Evolutionary conservation across 805 yeast genomes (phyloP).

Genomic region (Pichia insulana): DNA sequence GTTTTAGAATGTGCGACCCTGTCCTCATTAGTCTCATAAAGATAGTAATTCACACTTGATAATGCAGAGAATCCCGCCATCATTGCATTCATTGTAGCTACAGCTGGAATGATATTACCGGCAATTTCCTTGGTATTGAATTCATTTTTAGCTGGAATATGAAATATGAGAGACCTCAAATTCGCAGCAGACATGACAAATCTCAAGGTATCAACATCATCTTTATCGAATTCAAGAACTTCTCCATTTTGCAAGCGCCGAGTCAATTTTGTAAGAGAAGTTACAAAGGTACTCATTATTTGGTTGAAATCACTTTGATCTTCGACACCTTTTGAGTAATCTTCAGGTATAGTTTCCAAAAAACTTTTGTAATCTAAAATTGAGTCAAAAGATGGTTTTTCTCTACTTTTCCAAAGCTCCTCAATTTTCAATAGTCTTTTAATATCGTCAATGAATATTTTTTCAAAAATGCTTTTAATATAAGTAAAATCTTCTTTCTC

Average conservation of each 20-base stretch:
- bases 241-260: conserved; percentile 34
- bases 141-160: conserved; percentile 61
- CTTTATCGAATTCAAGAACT: conserved; percentile 75
- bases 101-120: conserved; percentile 96
- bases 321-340: conserved; percentile 3
- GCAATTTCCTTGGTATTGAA: conserved; percentile 92
- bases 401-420: conserved; percentile 68
- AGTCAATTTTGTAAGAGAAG: conserved; percentile 42
- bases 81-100: conserved; percentile 95
- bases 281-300: conserved; percentile 49
- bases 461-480: conserved; percentile 40
- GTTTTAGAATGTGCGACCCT: conserved; percentile 32
- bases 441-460: conserved; percentile 68
- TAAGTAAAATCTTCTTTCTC: conserved; percentile 21
- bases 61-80: conserved; percentile 84
- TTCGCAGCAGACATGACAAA: conserved; percentile 86
- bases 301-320: conserved; percentile 48
- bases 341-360: background rate
- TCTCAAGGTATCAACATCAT: conserved; percentile 82
- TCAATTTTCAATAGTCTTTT: conserved; percentile 62
- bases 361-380: background rate
- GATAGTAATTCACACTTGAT: conserved; percentile 50
- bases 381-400: conserved; percentile 41
- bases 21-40: conserved; percentile 13
- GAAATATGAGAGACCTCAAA: conserved; percentile 61